phyloP scores from a whole-genome alignment of 352 stramenopile species.

The Pythium catenulatum region DNA sequence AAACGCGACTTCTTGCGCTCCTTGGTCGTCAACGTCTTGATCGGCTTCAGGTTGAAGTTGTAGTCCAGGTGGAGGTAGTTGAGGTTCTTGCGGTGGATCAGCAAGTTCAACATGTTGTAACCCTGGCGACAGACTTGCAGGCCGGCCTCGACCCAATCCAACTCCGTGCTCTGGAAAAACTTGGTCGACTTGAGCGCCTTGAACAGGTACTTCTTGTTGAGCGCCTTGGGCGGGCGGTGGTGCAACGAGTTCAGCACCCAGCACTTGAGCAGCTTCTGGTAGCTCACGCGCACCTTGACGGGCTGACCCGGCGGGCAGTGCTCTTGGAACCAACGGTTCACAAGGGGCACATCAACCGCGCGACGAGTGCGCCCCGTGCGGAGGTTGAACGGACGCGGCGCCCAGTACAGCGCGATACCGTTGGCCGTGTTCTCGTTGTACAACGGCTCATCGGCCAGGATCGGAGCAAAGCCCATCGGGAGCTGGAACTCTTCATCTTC shows the following conservation, averaged over 20 bases:
- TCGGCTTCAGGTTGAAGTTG: conserved; percentile 99
- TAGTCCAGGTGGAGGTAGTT: conserved; percentile 99
- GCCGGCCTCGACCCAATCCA: conserved; percentile 99
- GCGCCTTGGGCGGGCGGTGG: conserved; percentile 94
- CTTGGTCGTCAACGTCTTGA: conserved; percentile 99
- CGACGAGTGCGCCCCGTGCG: conserved; percentile 97
- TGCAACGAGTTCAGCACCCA: conserved; percentile 99
- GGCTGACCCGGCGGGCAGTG: conserved; percentile 98
- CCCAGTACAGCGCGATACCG: conserved; percentile 98
- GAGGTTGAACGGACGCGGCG: conserved; percentile 98
- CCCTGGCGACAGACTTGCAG: conserved; percentile 98
- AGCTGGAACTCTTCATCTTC: conserved; percentile 95
- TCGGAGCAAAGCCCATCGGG: conserved; percentile 92
- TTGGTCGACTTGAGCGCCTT: conserved; percentile 99
- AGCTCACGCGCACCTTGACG: conserved; percentile 99
- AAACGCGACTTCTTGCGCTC: conserved; percentile 99
- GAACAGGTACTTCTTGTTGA: conserved; percentile 99
- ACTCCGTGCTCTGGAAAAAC: conserved; percentile 99
- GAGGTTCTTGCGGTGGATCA: conserved; percentile 99
- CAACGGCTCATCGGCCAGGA: conserved; percentile 96
- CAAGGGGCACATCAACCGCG: conserved; percentile 98
- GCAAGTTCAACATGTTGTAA: conserved; percentile 99
- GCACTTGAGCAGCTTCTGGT: conserved; percentile 99
- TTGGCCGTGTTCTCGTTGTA: conserved; percentile 97
- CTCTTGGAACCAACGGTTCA: conserved; percentile 99